These are phyloP conservation scores for Cladosporium oxysporum DNA, from an alignment of 2,329 filamentous ascomycete species.

Conservation along the genomic window DNA sequence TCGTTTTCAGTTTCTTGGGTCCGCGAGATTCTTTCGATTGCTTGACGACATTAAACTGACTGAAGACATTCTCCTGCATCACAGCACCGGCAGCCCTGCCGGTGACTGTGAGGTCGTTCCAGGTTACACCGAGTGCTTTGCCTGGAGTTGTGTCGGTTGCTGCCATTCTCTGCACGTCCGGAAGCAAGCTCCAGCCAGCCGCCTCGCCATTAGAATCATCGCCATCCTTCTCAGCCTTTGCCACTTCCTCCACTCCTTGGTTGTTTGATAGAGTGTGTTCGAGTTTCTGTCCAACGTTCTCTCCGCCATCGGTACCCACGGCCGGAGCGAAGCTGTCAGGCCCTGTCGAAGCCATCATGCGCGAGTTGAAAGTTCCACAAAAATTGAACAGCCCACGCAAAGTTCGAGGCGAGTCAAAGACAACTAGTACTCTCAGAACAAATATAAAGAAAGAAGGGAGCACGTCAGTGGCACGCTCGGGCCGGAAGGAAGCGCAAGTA, in stretches of 20 bases:
- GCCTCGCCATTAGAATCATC: slow-evolving; percentile 15
- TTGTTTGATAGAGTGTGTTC: slow-evolving; percentile 38
- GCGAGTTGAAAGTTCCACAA: not conserved
- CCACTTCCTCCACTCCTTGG: slow-evolving; percentile 49
- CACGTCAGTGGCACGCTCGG: not conserved
- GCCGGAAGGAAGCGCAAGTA: slow-evolving; percentile 5
- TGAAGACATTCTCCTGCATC: slow-evolving; percentile 19
- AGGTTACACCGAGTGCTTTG: slow-evolving; percentile 59
- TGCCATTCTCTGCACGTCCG: slow-evolving; percentile 4
- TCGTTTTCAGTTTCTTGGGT: slow-evolving; percentile 32
- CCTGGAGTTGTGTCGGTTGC: slow-evolving; percentile 25
- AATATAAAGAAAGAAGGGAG: not conserved
- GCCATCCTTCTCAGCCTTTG: slow-evolving; percentile 40
- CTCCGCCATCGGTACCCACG: slow-evolving; percentile 19
- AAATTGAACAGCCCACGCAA: not conserved
- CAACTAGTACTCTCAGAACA: not conserved
- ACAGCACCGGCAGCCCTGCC: slow-evolving; percentile 13
- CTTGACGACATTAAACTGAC: slow-evolving; percentile 18
- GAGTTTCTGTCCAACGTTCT: slow-evolving; percentile 17
- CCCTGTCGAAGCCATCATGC: slow-evolving; percentile 22
- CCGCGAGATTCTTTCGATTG: slow-evolving; percentile 34
- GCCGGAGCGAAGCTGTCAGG: slow-evolving; percentile 19
- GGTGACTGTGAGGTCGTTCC: slow-evolving; percentile 59
- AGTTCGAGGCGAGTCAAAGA: not conserved
- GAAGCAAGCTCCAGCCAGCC: slow-evolving; percentile 15